Percentiles rank a stretch among this genome's conserved stretches.
These are phyloP conservation scores for Kuraishia borneana DNA, from an alignment of 805 yeast species.

Conservation along the genomic window DNA sequence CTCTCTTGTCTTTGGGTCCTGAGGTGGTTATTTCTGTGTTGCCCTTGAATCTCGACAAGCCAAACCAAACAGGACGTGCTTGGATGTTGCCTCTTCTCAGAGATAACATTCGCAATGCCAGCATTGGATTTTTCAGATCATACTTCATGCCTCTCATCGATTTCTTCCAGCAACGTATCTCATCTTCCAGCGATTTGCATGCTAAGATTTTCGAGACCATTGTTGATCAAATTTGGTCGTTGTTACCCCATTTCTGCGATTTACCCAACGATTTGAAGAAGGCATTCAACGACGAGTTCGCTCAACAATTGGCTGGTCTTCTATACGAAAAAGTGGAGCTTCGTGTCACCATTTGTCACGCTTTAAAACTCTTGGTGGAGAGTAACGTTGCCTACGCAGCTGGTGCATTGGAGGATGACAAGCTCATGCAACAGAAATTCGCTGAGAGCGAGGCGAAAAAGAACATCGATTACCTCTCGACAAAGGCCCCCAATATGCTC, in stretches of 20 bases:
- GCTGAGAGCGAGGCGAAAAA: constrained; percentile 42
- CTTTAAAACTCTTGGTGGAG: constrained; percentile 67
- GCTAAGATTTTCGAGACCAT: constrained; percentile 74
- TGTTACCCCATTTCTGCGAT: constrained; percentile 82
- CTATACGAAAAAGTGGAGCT: constrained; percentile 66
- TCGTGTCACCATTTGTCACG: constrained; percentile 77
- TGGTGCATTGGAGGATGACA: constrained; percentile 49
- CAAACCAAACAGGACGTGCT: constrained; percentile 73
- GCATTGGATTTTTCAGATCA: constrained; percentile 48
- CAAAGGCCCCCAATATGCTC: constrained; percentile 63
- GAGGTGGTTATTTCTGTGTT: constrained; percentile 62
- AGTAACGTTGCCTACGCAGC: constrained; percentile 54
- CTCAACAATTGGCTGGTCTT: constrained; percentile 60
- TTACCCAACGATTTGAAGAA: constrained; percentile 62
- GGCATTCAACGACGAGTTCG: constrained; percentile 67
- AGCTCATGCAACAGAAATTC: constrained; percentile 48
- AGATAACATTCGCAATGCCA: constrained; percentile 70
- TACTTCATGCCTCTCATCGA: constrained; percentile 58
- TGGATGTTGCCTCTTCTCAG: constrained; percentile 90
- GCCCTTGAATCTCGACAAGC: constrained; percentile 67
- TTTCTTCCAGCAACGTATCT: constrained; percentile 39
- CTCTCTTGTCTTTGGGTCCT: constrained; percentile 78
- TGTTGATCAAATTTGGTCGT: constrained; percentile 85
- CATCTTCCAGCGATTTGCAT: constrained; percentile 37
- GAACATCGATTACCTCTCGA: constrained; percentile 51